Conservation (phyloP, 1,139 yeast species). For the Waltiozyma sp. region DNA sequence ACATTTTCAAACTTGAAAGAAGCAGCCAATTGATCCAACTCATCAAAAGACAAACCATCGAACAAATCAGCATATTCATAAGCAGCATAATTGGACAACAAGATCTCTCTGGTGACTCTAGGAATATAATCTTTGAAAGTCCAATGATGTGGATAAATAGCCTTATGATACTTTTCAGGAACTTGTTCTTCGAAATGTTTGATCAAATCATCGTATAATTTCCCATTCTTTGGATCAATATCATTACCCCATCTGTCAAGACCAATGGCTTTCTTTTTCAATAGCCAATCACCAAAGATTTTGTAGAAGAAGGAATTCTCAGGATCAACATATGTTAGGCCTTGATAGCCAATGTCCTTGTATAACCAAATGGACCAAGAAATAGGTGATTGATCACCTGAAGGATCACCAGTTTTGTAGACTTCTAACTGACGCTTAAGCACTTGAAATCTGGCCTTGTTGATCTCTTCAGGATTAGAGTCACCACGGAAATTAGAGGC, state of each 20-base stretch:
- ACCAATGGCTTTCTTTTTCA: constrained; percentile 13
- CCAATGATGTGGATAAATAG: constrained; percentile 12
- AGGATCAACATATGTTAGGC: constrained; percentile 14
- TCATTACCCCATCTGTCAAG: constrained; percentile 17
- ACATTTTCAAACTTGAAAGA: constrained; percentile 15
- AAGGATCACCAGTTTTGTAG: constrained; percentile 15
- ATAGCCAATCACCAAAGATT: constrained; percentile 10
- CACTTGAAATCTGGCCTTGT: constrained; percentile 11
- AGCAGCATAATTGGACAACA: constrained; percentile 13
- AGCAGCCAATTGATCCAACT: constrained; percentile 14
- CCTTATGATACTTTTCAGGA: constrained; percentile 13
- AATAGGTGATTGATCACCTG: constrained; percentile 15
- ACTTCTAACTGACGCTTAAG: constrained; percentile 14
- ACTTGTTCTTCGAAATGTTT: constrained; percentile 9
- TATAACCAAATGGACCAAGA: constrained; percentile 17
- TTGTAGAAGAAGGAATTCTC: constrained; percentile 12
- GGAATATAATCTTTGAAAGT: constrained; percentile 6
- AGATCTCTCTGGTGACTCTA: constrained; percentile 11
- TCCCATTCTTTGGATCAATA: constrained; percentile 10
- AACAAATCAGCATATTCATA: constrained; percentile 14
- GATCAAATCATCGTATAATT: constrained; percentile 8
- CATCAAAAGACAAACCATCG: constrained; percentile 10
- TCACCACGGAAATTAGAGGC: constrained; percentile 16
- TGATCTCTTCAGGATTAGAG: constrained; percentile 7
- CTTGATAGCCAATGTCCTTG: constrained; percentile 17